Conservation (phyloP, 768 basidiomycete genomes). For the Lentinula detonsa region DNA sequence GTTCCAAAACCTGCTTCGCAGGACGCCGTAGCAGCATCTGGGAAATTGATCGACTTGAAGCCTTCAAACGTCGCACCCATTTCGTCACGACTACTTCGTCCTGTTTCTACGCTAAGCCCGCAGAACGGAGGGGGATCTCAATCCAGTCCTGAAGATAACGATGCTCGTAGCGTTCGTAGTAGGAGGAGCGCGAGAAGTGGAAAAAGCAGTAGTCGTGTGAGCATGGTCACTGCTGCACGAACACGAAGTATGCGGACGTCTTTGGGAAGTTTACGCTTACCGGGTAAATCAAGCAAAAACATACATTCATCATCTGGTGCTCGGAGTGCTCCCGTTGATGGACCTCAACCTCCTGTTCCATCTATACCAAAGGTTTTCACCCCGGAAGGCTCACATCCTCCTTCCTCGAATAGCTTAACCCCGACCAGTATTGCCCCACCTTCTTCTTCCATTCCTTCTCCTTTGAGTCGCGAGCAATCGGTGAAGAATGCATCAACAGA, state of each 20-base stretch:
- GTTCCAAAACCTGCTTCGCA: slow-evolving; percentile 24
- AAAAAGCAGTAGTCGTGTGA: slow-evolving; percentile 23
- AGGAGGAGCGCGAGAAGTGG: slow-evolving; percentile 22
- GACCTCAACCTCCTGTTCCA: slow-evolving; percentile 25
- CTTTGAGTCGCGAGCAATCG: slow-evolving; percentile 25
- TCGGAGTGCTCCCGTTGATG: slow-evolving; percentile 8
- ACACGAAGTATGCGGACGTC: slow-evolving; percentile 59
- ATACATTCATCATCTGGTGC: slow-evolving; percentile 24
- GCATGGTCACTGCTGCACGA: slow-evolving; percentile 57
- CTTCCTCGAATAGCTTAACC: slow-evolving; percentile 7
- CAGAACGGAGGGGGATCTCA: background rate
- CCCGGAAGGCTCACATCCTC: slow-evolving; percentile 9
- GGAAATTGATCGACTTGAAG: slow-evolving; percentile 8
- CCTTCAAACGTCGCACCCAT: slow-evolving; percentile 12
- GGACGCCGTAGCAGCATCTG: slow-evolving; percentile 5
- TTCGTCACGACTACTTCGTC: background rate
- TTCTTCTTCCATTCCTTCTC: slow-evolving; percentile 12
- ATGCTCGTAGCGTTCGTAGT: slow-evolving; percentile 30
- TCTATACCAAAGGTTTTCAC: slow-evolving; percentile 13
- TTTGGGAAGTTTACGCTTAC: slow-evolving; percentile 61
- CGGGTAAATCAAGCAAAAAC: slow-evolving; percentile 20
- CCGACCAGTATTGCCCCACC: slow-evolving; percentile 1
- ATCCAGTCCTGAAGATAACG: slow-evolving; percentile 20
- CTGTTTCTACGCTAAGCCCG: background rate
- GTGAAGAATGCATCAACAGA: slow-evolving; percentile 4